A percentile compares a stretch with the other conserved stretches of the same genome.
phyloP scores from a whole-genome alignment of 371 early-diverging fungal genomes.

The Mucor velutinosus region DNA sequence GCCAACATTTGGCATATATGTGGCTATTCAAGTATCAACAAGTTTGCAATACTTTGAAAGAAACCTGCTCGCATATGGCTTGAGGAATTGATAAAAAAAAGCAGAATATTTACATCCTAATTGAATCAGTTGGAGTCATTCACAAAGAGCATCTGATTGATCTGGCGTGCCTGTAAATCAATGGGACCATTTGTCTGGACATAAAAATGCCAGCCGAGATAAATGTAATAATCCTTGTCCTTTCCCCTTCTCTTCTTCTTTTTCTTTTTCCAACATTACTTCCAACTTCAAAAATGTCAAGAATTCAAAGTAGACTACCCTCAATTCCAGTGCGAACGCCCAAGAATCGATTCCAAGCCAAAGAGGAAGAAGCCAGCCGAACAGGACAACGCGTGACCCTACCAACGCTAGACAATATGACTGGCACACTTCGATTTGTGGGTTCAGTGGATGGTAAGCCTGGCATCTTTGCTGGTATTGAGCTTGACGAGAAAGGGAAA shows the following conservation, averaged over 20 bases:
- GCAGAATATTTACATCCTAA: background rate
- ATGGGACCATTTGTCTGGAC: background rate
- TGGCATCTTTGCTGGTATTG: constrained; percentile 79
- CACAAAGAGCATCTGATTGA: background rate
- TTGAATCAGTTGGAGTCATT: background rate
- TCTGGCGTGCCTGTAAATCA: background rate
- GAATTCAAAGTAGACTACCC: constrained; percentile 10
- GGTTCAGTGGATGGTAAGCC: constrained; percentile 16
- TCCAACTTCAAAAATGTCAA: background rate
- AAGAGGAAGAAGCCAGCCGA: constrained; percentile 6
- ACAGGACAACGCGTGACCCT: constrained; percentile 29
- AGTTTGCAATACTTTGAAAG: too few relatives aligned
- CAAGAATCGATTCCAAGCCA: constrained; percentile 7
- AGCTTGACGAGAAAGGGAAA: constrained; percentile 66
- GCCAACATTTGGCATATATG: background rate
- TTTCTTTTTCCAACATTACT: background rate
- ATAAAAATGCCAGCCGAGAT: background rate
- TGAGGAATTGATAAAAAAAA: background rate
- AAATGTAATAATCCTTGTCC: background rate
- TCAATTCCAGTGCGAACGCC: constrained; percentile 15
- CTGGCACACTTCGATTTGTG: constrained; percentile 66
- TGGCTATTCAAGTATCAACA: too few relatives aligned
- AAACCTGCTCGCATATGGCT: background rate
- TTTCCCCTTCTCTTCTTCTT: background rate
- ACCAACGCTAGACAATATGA: constrained; percentile 18